Percentiles rank a stretch among this genome's conserved stretches.
These are phyloP conservation scores for Circinella umbellata DNA, from an alignment of 371 early-diverging fungal species.

Conservation along the genomic window DNA sequence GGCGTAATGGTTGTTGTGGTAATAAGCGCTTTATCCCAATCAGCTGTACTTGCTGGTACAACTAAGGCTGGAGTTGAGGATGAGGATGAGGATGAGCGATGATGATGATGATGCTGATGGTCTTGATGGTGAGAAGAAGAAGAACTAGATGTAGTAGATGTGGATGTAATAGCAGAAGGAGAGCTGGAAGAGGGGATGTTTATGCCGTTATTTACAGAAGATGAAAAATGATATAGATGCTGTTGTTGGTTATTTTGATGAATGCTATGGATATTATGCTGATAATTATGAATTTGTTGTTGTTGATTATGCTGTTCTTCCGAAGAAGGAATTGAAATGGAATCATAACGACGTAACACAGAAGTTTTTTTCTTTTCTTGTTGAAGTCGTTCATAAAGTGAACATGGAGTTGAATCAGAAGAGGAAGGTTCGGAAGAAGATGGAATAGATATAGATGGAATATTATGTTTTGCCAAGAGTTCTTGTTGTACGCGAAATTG, in stretches of 20 bases:
- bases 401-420: conserved; percentile 2
- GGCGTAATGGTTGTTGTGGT: background rate
- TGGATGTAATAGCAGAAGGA: conserved; percentile 9
- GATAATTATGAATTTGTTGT: background rate
- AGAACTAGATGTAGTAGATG: background rate
- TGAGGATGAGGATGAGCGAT: conserved; percentile 5
- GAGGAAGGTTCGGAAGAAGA: conserved; percentile 4
- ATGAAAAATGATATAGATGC: conserved; percentile 13
- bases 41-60: conserved; percentile 16
- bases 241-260: conserved; percentile 11
- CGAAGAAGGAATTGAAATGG: conserved; percentile 24
- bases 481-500: conserved; percentile 42
- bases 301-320: conserved; percentile 3
- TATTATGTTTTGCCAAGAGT: conserved; percentile 31
- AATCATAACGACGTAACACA: conserved; percentile 7
- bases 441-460: conserved; percentile 17
- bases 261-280: conserved; percentile 2
- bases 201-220: conserved; percentile 7
- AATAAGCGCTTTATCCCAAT: background rate
- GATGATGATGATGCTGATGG: no score
- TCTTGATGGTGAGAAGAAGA: background rate
- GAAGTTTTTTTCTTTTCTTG: conserved; percentile 4
- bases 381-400: conserved; percentile 13
- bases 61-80: conserved; percentile 23
- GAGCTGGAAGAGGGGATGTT: conserved; percentile 9